phyloP scores from a whole-genome alignment of 768 basidiomycete genomes.

The Kockovaella imperatae region DNA sequence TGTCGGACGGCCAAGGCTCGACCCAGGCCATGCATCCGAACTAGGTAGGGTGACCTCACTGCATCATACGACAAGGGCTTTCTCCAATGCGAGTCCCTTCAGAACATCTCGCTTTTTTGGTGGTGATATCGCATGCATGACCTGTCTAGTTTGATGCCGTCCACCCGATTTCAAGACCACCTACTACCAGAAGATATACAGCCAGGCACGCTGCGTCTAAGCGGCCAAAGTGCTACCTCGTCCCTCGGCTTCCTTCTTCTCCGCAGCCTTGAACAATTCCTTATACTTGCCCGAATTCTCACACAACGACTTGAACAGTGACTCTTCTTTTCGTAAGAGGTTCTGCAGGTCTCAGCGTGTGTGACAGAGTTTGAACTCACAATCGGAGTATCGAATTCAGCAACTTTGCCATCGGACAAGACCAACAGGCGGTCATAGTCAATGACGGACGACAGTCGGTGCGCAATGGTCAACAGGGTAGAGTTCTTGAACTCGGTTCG shows the following conservation, averaged over 20 bases:
- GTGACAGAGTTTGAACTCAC: conserved; percentile 15
- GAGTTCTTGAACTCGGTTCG: conserved; percentile 41
- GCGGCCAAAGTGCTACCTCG: no score
- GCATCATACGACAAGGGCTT: no score
- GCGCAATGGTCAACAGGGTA: conserved; percentile 43
- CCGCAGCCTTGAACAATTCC: conserved; percentile 38
- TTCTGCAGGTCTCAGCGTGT: conserved; percentile 13
- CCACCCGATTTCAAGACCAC: no score
- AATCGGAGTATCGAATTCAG: conserved; percentile 43
- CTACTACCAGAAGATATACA: no score
- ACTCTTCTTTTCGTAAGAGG: conserved; percentile 33
- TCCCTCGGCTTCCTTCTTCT: conserved; percentile 40
- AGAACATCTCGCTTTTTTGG: no score
- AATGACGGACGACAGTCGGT: conserved; percentile 40
- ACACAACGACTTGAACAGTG: conserved; percentile 39
- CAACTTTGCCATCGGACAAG: conserved; percentile 42
- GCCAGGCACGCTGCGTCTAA: no score
- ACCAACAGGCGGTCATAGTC: conserved; percentile 45
- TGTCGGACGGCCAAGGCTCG: no score
- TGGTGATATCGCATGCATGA: no score
- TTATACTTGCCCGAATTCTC: conserved; percentile 42
- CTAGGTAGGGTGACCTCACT: no score
- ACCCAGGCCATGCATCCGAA: no score
- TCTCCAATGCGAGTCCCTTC: no score
- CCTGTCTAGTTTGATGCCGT: no score